Percentiles rank a stretch among this genome's conserved stretches.
These are phyloP conservation scores for Blastobotrys buckinghamii DNA, from an alignment of 1,139 yeast genomes.

Conservation along the genomic window DNA sequence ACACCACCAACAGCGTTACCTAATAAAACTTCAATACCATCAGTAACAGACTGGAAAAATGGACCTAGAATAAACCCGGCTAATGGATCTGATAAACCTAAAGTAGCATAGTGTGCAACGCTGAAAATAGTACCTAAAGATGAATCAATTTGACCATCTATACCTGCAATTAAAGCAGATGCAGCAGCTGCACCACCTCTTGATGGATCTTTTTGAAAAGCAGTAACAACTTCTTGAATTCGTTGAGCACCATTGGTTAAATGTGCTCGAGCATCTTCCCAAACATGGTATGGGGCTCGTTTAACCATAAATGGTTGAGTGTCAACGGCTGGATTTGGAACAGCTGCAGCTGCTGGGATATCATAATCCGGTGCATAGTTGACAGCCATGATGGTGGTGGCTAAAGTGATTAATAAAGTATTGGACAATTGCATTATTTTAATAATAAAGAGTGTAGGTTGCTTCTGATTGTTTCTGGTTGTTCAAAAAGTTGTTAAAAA, in stretches of 20 bases:
- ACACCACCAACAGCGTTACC: slow-evolving; percentile 23
- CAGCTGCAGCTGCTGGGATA: neutral
- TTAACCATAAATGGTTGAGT: neutral
- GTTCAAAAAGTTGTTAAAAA: neutral
- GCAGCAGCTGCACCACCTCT: slow-evolving; percentile 24
- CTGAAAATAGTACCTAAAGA: slow-evolving; percentile 24
- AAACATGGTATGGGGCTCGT: slow-evolving; percentile 1
- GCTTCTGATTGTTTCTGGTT: too few species aligned
- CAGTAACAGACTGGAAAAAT: slow-evolving; percentile 30
- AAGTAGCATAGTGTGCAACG: slow-evolving; percentile 22
- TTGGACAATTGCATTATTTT: slow-evolving; percentile 4
- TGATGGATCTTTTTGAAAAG: slow-evolving; percentile 18
- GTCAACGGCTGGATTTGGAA: neutral
- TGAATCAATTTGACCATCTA: slow-evolving; percentile 32
- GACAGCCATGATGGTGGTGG: slow-evolving; percentile 3
- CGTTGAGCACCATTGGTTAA: slow-evolving; percentile 23
- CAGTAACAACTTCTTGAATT: slow-evolving; percentile 18
- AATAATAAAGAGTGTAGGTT: too few species aligned
- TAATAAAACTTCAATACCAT: slow-evolving; percentile 30
- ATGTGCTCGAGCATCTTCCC: slow-evolving; percentile 1
- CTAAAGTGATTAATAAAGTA: neutral
- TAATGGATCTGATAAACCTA: slow-evolving; percentile 24
- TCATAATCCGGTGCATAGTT: neutral
- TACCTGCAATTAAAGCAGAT: slow-evolving; percentile 26
- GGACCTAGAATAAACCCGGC: slow-evolving; percentile 28